Evolutionary conservation across 1,284 basidiomycete species (phyloP), one percentile per base, ranked within the genome.

Genomic region (Tylopilus orsonianus): DNA sequence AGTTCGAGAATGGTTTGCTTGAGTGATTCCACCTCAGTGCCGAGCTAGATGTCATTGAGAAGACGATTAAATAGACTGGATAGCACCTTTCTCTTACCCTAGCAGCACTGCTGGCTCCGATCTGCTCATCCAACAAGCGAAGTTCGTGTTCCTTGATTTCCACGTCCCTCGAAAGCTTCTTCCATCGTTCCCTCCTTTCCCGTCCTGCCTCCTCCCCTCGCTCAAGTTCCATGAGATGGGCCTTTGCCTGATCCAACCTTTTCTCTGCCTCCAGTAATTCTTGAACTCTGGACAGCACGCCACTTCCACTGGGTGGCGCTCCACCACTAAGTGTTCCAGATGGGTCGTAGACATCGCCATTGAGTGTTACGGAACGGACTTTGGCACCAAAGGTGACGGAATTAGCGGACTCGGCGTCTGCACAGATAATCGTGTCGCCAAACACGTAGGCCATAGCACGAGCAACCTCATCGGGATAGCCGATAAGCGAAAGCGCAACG

Each of bases 331-430:
- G 79, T 1, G 91, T 96, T 4, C 97, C 97, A 4, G 89, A 90
- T 0, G 97, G 96, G 59, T 99, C 96, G 69, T 99, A 99, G 7
- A 97, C 85, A 62, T 99, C 97, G 14, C 97, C 97, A 22, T 94
- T 87, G 16, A 96, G 75, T 2, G 97, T 99, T 44, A 99, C 94
- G 10, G 90, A 94, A 50, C 87, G 87, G 14, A 88, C 79, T 22
- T 85, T 78, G 7, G 69, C 74, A 20, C 77, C 70, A 72, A 97
- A 99, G 0, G 97, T 97, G 34, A 97, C 90, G 0, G 75, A 73
- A 64, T 95, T 93, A 8, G 97, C 97, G 0, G 93, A 81, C 24
- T 87, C 85, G 4, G 94, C 84, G 63, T 97, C 93, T 37, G 87
- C 84, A 66, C 95, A 98, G 62, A 99, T 85, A 53, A 99, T 79